These are phyloP conservation scores for Dendryphion nanum DNA, from an alignment of 2,329 filamentous ascomycete genomes.

Conservation along the genomic window DNA sequence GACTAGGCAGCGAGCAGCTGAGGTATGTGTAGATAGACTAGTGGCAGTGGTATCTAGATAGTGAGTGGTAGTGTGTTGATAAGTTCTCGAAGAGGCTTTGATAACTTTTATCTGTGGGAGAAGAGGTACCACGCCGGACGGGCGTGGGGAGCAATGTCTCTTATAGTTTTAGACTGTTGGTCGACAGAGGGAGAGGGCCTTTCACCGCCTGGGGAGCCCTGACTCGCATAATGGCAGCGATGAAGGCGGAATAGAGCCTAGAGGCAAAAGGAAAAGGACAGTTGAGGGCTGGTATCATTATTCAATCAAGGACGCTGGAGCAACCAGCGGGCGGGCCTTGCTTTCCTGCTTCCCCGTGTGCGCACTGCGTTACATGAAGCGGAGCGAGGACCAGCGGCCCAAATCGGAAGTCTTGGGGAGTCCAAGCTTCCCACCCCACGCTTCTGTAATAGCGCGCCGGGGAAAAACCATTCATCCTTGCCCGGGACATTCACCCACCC, in stretches of 20 bases:
- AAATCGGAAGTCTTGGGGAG: slow-evolving; percentile 3
- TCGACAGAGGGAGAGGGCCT: slow-evolving; percentile 2
- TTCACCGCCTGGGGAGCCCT: slow-evolving; percentile 24
- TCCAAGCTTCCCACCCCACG: slow-evolving; percentile 3
- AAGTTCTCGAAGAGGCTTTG: too few relatives aligned
- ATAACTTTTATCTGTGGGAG: too few relatives aligned
- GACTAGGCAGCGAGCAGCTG: neutral
- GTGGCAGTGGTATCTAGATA: neutral
- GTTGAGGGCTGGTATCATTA: slow-evolving; percentile 9
- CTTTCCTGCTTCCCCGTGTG: slow-evolving; percentile 21
- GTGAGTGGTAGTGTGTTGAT: neutral
- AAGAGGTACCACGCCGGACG: too few relatives aligned
- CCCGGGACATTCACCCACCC: slow-evolving; percentile 25
- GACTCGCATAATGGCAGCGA: slow-evolving; percentile 23
- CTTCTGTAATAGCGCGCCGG: too few relatives aligned
- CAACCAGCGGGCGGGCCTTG: slow-evolving; percentile 30
- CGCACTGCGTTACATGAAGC: slow-evolving; percentile 25
- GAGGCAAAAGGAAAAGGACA: slow-evolving; percentile 23
- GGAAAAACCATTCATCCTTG: slow-evolving; percentile 25
- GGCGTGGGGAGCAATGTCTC: too few relatives aligned
- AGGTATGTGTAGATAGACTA: neutral
- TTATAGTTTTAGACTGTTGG: too few relatives aligned
- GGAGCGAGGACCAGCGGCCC: slow-evolving; percentile 11
- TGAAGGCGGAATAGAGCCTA: slow-evolving; percentile 1
- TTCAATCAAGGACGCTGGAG: slow-evolving; percentile 16